Percentiles rank a stretch among this genome's conserved stretches.
Evolutionary conservation across 2,329 filamentous ascomycete species (phyloP).

Genomic region (Immersiporthe knoxdaviesiana): DNA sequence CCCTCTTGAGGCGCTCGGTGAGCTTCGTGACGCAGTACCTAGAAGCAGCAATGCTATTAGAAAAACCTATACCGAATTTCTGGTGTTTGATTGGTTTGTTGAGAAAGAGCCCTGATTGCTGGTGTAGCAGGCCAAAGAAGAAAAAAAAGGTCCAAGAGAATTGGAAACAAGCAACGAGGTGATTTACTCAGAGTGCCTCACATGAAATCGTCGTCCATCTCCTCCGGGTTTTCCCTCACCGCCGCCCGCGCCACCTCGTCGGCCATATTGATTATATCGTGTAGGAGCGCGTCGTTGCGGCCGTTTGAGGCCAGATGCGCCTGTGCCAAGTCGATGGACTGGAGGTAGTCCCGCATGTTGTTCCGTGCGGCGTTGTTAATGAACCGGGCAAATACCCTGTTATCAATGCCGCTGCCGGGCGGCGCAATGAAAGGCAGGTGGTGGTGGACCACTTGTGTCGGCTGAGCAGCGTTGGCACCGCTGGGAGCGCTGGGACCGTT

Average conservation of each 20-base stretch:
- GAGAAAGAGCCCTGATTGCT: neutral
- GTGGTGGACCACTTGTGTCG: conserved; percentile 8
- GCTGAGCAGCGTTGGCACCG: conserved; percentile 10
- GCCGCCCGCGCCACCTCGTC: conserved; percentile 49
- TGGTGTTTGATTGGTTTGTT: neutral
- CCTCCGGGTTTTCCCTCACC: conserved; percentile 37
- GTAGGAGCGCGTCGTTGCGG: conserved; percentile 41
- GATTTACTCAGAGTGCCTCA: conserved; percentile 32
- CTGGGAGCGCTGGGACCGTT: conserved; percentile 12
- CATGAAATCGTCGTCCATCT: conserved; percentile 48
- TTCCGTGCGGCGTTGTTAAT: conserved; percentile 15
- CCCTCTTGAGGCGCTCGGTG: conserved; percentile 29
- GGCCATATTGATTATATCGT: conserved; percentile 46
- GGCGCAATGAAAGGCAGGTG: conserved; percentile 18
- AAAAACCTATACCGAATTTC: conserved; percentile 1
- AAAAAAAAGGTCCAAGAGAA: conserved; percentile 10
- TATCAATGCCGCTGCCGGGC: conserved; percentile 4
- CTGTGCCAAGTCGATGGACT: conserved; percentile 29
- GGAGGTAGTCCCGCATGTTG: conserved; percentile 27
- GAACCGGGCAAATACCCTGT: neutral
- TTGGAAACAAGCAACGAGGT: conserved; percentile 16
- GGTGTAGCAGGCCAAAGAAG: neutral
- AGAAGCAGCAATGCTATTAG: conserved; percentile 19
- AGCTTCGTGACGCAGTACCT: conserved; percentile 32
- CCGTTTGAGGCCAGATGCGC: conserved; percentile 34